Conservation (phyloP, 495 filamentous ascomycete genomes). For the Lindgomyces ingoldianus region DNA sequence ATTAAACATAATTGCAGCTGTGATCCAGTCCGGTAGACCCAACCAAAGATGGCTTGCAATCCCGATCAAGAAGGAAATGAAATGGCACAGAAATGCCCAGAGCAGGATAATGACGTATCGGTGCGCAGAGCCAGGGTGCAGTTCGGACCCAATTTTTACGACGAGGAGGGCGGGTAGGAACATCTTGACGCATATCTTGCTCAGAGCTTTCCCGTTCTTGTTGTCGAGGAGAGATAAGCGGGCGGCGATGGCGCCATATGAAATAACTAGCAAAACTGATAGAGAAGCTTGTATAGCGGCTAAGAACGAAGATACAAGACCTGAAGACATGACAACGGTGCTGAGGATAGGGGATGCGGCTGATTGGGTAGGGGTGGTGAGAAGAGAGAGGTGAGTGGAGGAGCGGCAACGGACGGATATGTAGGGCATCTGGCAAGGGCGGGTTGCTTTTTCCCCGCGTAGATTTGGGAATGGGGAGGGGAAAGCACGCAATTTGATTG, state of each 20-base stretch:
- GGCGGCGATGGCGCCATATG: constrained; percentile 60
- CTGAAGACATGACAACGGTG: constrained; percentile 12
- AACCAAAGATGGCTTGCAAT: constrained; percentile 48
- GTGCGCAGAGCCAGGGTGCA: constrained; percentile 54
- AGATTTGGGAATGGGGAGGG: constrained; percentile 19
- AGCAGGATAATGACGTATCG: constrained; percentile 59
- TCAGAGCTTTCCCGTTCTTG: constrained; percentile 58
- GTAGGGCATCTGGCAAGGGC: background rate
- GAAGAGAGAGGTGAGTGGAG: background rate
- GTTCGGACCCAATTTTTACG: constrained; percentile 62
- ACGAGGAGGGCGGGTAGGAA: constrained; percentile 68
- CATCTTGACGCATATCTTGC: constrained; percentile 63
- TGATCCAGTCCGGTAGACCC: constrained; percentile 63
- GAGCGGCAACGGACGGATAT: background rate
- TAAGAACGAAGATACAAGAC: constrained; percentile 53
- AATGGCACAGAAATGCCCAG: constrained; percentile 58
- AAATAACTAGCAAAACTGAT: constrained; percentile 66
- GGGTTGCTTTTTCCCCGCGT: constrained; percentile 24
- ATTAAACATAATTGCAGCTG: constrained; percentile 67
- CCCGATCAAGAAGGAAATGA: constrained; percentile 55
- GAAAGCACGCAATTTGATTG: constrained; percentile 25
- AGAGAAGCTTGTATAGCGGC: constrained; percentile 68
- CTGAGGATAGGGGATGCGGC: background rate
- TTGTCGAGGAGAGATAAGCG: constrained; percentile 56
- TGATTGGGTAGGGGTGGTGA: background rate